A percentile compares a stretch with the other conserved stretches of the same genome.
Evolutionary conservation across 179 eudicot genomes (phyloP).

Genomic region (Beta macrorhiza): DNA sequence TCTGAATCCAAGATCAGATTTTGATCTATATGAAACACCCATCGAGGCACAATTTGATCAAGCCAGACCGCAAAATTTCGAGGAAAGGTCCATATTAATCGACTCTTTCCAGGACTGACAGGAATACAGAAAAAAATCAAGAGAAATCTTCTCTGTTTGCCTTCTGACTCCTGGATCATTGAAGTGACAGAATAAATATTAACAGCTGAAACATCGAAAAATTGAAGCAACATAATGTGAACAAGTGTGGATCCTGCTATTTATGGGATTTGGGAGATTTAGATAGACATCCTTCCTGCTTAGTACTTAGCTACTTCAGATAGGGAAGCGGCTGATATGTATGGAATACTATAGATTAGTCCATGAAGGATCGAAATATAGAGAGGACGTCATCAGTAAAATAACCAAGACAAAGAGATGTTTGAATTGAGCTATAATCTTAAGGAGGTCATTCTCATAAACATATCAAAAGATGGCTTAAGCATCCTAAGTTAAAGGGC

Average conservation of each 20-base stretch:
- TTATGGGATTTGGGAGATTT: background rate
- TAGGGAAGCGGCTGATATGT: background rate
- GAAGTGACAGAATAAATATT: background rate
- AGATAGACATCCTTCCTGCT: background rate
- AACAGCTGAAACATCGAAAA: background rate
- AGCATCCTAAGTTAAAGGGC: too few species aligned
- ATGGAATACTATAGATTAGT: background rate
- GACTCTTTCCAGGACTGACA: slow-evolving; percentile 87
- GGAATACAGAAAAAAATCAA: slow-evolving; percentile 71
- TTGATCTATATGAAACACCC: slow-evolving; percentile 72
- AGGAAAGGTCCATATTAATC: slow-evolving; percentile 72
- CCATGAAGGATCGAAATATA: background rate
- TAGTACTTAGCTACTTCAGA: background rate
- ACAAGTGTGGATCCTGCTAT: background rate
- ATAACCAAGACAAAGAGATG: too few species aligned
- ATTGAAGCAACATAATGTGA: background rate
- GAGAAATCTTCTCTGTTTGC: slow-evolving; percentile 31
- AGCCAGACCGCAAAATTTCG: slow-evolving; percentile 70
- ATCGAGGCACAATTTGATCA: slow-evolving; percentile 70
- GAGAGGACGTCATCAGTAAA: too few species aligned
- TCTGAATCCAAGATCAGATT: slow-evolving; percentile 82
- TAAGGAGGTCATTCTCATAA: too few species aligned
- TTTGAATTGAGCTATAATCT: too few species aligned
- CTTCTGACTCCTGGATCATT: slow-evolving; percentile 33
- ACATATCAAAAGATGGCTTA: too few species aligned